Conservation (phyloP, 805 yeast genomes). For the Yarrowia phangngaensis region DNA sequence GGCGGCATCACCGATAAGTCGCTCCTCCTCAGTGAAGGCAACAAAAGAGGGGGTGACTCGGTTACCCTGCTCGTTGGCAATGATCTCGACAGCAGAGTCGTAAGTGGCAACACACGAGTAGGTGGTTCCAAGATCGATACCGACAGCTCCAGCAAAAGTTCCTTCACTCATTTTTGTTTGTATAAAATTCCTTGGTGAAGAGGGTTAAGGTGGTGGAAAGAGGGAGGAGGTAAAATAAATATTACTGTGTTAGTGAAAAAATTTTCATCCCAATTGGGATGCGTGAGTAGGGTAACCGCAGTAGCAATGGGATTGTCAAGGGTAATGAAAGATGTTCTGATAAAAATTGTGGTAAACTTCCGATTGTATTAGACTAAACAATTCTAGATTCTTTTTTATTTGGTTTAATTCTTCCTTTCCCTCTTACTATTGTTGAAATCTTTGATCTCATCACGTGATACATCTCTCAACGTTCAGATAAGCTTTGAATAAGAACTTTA, state of each 20-base stretch:
- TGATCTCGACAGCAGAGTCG: conserved; percentile 89
- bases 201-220: conserved; percentile 16
- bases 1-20: conserved; percentile 95
- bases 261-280: conserved; percentile 27
- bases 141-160: conserved; percentile 98
- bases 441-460: no score
- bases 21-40: conserved; percentile 88
- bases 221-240: conserved; percentile 20
- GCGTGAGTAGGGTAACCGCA: conserved; percentile 19
- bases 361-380: no score
- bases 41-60: conserved; percentile 96
- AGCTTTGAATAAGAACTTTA: no score
- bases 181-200: conserved; percentile 20
- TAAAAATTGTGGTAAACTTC: no score
- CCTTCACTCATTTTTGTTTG: conserved; percentile 53
- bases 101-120: conserved; percentile 96
- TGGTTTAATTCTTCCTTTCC: no score
- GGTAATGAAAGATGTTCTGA: no score
- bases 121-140: conserved; percentile 97
- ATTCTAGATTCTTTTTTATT: no score
- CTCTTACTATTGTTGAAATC: no score
- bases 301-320: no score
- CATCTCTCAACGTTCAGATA: no score
- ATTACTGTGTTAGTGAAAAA: conserved; percentile 18
- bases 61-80: conserved; percentile 98